A percentile compares a stretch with the other conserved stretches of the same genome.
phyloP scores from a whole-genome alignment of 805 yeast genomes.

The Pichia pseudocactophila region DNA sequence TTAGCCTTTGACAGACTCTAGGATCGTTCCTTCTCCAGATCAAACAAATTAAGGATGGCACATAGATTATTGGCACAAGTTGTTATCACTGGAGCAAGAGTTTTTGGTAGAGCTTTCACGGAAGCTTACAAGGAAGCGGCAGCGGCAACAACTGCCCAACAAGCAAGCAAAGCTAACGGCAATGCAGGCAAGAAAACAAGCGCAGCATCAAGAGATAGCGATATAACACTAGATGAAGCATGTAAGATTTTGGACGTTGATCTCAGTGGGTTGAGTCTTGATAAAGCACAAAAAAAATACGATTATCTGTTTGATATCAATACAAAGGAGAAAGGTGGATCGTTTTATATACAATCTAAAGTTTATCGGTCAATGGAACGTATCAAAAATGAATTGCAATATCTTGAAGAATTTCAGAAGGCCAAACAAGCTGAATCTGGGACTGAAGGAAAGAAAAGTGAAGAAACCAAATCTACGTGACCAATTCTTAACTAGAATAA shows the following conservation, averaged over 20 bases:
- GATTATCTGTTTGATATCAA: conserved; percentile 80
- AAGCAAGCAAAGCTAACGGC: conserved; percentile 24
- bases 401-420: conserved; percentile 35
- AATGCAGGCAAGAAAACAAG: conserved; percentile 29
- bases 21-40: background rate
- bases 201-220: conserved; percentile 53
- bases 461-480: conserved; percentile 3
- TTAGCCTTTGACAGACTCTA: too few relatives aligned
- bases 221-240: conserved; percentile 82
- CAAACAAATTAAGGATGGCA: conserved; percentile 43
- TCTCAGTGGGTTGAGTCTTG: conserved; percentile 41
- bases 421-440: conserved; percentile 15
- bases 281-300: conserved; percentile 61
- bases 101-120: conserved; percentile 91
- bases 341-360: conserved; percentile 87
- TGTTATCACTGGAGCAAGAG: conserved; percentile 88
- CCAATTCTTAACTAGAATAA: too few relatives aligned
- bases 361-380: conserved; percentile 93
- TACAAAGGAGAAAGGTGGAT: conserved; percentile 91
- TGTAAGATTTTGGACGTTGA: conserved; percentile 83
- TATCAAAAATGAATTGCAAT: conserved; percentile 67
- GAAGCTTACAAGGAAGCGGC: conserved; percentile 97
- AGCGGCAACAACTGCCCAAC: conserved; percentile 73
- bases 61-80: conserved; percentile 87
- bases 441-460: background rate